phyloP scores from a whole-genome alignment of 2,329 filamentous ascomycete species.

The Eurotiales sp. region DNA sequence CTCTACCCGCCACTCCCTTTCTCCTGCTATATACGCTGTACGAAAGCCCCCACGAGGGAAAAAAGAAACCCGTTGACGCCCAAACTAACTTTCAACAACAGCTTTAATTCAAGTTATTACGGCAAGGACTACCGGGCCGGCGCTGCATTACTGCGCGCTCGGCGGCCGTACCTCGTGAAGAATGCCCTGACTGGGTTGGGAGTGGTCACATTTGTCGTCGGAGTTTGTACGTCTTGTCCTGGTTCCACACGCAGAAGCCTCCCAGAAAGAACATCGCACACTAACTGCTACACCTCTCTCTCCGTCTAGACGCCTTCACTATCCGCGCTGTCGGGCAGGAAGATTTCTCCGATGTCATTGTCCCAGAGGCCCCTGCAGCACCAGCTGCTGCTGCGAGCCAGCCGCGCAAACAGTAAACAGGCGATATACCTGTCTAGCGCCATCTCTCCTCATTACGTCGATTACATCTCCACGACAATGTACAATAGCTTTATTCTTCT shows the following conservation, averaged over 20 bases:
- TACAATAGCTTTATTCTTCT: too few relatives aligned
- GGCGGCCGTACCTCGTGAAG: slow-evolving; percentile 86
- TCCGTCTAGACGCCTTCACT: slow-evolving; percentile 65
- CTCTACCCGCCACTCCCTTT: not conserved
- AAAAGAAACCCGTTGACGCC: not conserved
- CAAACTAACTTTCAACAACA: slow-evolving; percentile 23
- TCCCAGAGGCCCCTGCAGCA: slow-evolving; percentile 71
- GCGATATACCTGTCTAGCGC: not conserved
- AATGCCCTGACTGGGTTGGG: slow-evolving; percentile 78
- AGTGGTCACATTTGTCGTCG: slow-evolving; percentile 70
- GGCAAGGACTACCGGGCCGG: slow-evolving; percentile 81
- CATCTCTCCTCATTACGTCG: not conserved
- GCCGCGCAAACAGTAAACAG: not conserved
- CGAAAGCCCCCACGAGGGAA: too few relatives aligned
- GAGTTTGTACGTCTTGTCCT: slow-evolving; percentile 85
- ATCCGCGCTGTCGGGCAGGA: slow-evolving; percentile 89
- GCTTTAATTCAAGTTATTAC: slow-evolving; percentile 81
- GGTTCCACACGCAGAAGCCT: too few relatives aligned
- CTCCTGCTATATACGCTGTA: too few relatives aligned
- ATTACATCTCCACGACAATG: not conserved
- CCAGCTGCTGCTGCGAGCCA: not conserved
- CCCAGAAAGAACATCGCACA: not conserved
- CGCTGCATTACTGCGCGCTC: slow-evolving; percentile 83
- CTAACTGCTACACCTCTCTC: not conserved
- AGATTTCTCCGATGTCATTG: slow-evolving; percentile 91